Evolutionary conservation across 1,284 basidiomycete genomes (phyloP).

Genomic region (Melanopsichium pennsylvanicum): DNA sequence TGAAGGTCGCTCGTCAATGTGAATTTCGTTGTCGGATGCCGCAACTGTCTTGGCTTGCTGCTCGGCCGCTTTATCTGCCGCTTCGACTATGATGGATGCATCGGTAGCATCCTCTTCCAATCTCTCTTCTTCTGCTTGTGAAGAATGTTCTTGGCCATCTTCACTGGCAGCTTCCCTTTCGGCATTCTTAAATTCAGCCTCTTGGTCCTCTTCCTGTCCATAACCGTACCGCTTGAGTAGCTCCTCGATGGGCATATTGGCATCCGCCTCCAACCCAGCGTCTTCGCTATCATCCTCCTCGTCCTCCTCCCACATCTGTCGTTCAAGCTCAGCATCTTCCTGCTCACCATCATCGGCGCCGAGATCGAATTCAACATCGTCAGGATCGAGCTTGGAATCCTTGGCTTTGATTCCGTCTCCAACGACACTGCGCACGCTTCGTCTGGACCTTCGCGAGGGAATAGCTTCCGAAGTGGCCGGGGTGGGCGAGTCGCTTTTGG

Average conservation of each 20-base stretch:
- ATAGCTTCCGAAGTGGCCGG: background rate
- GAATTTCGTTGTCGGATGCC: constrained; percentile 33
- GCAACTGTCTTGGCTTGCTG: constrained; percentile 9
- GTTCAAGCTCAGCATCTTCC: constrained; percentile 62
- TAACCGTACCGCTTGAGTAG: constrained; percentile 69
- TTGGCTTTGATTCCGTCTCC: constrained; percentile 3
- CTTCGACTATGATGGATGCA: constrained; percentile 1
- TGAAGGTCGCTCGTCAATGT: constrained; percentile 8
- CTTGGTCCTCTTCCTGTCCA: constrained; percentile 18
- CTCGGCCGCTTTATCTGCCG: background rate
- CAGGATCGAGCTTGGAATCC: constrained; percentile 19
- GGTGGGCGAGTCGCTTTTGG: background rate
- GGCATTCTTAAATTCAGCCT: constrained; percentile 17
- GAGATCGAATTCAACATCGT: constrained; percentile 32
- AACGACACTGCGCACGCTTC: constrained; percentile 1
- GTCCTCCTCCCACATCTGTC: constrained; percentile 61
- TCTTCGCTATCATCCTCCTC: constrained; percentile 69
- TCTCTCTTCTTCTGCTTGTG: background rate
- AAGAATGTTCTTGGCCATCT: constrained; percentile 3
- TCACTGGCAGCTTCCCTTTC: constrained; percentile 23
- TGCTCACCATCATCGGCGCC: constrained; percentile 45
- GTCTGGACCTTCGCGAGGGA: constrained; percentile 9
- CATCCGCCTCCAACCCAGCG: constrained; percentile 69
- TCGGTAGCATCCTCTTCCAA: constrained; percentile 1
- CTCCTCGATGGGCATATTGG: constrained; percentile 70